phyloP scores from a whole-genome alignment of 2,329 filamentous ascomycete species.

The Phoma sp. region DNA sequence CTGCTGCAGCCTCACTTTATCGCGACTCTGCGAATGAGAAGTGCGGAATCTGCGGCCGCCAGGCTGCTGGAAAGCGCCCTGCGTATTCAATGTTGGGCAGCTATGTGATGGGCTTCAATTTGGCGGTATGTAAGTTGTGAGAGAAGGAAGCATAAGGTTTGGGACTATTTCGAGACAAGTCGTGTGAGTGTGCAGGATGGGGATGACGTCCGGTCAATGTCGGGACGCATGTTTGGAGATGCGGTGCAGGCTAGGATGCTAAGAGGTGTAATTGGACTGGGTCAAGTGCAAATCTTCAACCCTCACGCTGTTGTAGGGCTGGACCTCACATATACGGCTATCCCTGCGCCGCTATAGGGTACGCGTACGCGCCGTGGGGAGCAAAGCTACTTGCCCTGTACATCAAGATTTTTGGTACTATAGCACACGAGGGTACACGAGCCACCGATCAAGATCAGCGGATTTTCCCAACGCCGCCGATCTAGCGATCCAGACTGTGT shows the following conservation, averaged over 20 bases:
- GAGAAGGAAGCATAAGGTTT: not conserved
- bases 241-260: not conserved
- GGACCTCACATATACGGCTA: not conserved
- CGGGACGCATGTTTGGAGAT: not conserved
- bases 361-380: conserved; percentile 9
- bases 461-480: not conserved
- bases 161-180: not conserved
- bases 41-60: not conserved
- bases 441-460: not conserved
- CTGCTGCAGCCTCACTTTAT: conserved; percentile 14
- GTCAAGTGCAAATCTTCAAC: too few relatives aligned
- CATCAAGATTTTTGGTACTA: not conserved
- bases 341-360: conserved; percentile 4
- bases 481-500: not conserved
- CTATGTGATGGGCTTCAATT: not conserved
- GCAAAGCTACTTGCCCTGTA: not conserved
- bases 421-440: not conserved
- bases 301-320: not conserved
- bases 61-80: too few relatives aligned
- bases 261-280: not conserved
- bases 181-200: not conserved
- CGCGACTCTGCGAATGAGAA: not conserved
- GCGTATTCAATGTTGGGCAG: not conserved
- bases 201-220: conserved; percentile 1
- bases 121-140: not conserved